Conservation (phyloP, 1,284 basidiomycete species). For the Moesziomyces sp. region DNA sequence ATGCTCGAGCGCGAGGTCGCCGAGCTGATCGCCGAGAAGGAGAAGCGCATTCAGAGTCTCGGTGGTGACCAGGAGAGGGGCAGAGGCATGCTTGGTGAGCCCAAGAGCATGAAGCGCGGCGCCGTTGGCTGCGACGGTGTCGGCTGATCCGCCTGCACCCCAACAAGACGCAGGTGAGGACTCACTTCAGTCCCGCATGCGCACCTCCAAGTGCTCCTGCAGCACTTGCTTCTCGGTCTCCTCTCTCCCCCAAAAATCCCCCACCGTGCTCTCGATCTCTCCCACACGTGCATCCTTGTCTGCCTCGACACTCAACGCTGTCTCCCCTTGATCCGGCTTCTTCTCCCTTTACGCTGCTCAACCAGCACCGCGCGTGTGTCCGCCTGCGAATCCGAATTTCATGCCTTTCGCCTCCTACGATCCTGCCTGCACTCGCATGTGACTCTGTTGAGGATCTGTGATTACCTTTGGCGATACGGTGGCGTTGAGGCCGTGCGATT, state of each 20-base stretch:
- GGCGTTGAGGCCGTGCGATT: not conserved
- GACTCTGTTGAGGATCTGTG: not conserved
- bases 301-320: constrained; percentile 9
- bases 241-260: not conserved
- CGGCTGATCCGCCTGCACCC: constrained; percentile 22
- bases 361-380: not conserved
- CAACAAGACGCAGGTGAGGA: not conserved
- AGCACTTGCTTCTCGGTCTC: not conserved
- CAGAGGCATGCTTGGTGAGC: constrained; percentile 45
- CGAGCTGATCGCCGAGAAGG: constrained; percentile 47
- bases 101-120: constrained; percentile 42
- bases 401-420: not conserved
- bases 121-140: constrained; percentile 59
- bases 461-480: not conserved
- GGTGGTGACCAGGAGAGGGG: constrained; percentile 47
- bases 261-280: not conserved
- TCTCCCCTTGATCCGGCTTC: not conserved
- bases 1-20: constrained; percentile 53
- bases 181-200: not conserved
- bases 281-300: not conserved
- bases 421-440: not conserved
- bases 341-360: not conserved
- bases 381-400: not conserved
- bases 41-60: constrained; percentile 33
- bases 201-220: not conserved